phyloP scores from a whole-genome alignment of 352 stramenopile species.

The Phytophthora idaei region DNA sequence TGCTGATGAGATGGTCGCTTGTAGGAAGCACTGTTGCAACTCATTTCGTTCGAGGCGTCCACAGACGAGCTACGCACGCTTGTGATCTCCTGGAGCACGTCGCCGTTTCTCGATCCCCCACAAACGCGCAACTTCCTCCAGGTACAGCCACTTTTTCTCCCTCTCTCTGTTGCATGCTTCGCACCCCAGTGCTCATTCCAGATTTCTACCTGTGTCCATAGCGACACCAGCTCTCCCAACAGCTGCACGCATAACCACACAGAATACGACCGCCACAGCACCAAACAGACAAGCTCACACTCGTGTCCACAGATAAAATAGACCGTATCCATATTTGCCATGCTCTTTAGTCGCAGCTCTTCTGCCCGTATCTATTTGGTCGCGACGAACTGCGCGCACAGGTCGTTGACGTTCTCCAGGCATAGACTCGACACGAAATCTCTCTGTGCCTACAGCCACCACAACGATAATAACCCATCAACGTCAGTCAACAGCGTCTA shows the following conservation, averaged over 20 bases:
- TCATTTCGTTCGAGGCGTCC: constrained; percentile 74
- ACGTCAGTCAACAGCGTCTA: constrained; percentile 1
- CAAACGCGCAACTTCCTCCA: constrained; percentile 55
- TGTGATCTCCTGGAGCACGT: constrained; percentile 83
- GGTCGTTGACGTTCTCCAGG: constrained; percentile 73
- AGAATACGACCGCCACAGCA: constrained; percentile 1
- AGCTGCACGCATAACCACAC: constrained; percentile 15
- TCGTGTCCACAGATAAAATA: constrained; percentile 16
- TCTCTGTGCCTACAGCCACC: constrained; percentile 39
- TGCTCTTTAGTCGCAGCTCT: constrained; percentile 6
- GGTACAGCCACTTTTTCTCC: constrained; percentile 30
- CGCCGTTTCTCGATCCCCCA: constrained; percentile 69
- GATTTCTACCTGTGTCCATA: constrained; percentile 4
- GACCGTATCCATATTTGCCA: constrained; percentile 15
- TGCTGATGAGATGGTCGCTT: constrained; percentile 1
- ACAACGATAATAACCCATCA: constrained; percentile 6
- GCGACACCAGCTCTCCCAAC: constrained; percentile 51
- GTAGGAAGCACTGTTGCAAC: constrained; percentile 66
- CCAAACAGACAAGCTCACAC: background rate
- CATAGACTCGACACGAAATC: constrained; percentile 66
- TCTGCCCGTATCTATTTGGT: constrained; percentile 26
- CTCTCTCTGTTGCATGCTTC: background rate
- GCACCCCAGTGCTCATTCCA: background rate
- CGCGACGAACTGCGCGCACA: constrained; percentile 69
- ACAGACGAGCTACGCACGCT: constrained; percentile 78